These are phyloP conservation scores for Phytophthora parvispora DNA, from an alignment of 352 stramenopile genomes.

Conservation along the genomic window DNA sequence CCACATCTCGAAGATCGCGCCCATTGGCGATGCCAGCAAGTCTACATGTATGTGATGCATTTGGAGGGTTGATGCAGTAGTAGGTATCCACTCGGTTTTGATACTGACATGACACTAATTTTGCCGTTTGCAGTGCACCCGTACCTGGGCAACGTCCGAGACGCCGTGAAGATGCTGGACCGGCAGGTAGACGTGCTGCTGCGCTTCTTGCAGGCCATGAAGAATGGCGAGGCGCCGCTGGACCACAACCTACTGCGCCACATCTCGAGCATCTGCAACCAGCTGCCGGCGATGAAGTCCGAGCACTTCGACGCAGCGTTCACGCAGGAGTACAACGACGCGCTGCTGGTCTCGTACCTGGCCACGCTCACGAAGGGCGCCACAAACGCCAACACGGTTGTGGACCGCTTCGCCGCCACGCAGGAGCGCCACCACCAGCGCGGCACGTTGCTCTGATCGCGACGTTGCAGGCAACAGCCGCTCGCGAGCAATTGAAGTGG, in stretches of 20 bases:
- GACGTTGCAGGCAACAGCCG: conserved; percentile 10
- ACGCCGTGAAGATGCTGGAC: conserved; percentile 90
- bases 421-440: conserved; percentile 80
- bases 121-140: conserved; percentile 66
- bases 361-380: conserved; percentile 87
- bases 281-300: conserved; percentile 82
- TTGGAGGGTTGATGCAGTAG: background rate
- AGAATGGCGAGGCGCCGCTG: conserved; percentile 75
- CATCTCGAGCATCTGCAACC: conserved; percentile 89
- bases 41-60: conserved; percentile 66
- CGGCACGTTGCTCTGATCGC: conserved; percentile 54
- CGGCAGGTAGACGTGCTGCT: conserved; percentile 84
- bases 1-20: conserved; percentile 90
- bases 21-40: conserved; percentile 71
- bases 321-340: conserved; percentile 87
- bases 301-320: conserved; percentile 82
- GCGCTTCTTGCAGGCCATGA: conserved; percentile 78
- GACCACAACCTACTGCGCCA: conserved; percentile 87
- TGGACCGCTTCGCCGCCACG: conserved; percentile 81
- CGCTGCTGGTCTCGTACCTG: conserved; percentile 85
- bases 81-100: background rate
- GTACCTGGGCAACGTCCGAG: conserved; percentile 82
- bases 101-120: conserved; percentile 14
- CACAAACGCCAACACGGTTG: conserved; percentile 80
- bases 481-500: conserved; percentile 14